Percentiles rank a stretch among this genome's conserved stretches.
phyloP scores from a whole-genome alignment of 2,329 filamentous ascomycete species.

The Ascocoryne sarcoides region DNA sequence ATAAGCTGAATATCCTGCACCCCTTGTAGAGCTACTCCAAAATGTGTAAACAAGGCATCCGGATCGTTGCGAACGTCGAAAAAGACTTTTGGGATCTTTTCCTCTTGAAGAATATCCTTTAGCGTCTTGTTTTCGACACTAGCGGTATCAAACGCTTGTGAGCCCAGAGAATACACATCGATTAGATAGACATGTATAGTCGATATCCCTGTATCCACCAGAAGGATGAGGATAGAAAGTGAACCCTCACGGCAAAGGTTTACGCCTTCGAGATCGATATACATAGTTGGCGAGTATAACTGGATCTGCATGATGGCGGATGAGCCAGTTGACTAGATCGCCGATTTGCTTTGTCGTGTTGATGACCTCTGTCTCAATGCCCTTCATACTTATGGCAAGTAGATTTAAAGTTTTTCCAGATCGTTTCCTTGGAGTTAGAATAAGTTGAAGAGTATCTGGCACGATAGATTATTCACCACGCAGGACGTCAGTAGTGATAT shows the following conservation, averaged over 20 bases:
- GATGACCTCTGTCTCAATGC: slow-evolving; percentile 21
- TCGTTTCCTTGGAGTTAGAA: too few species aligned
- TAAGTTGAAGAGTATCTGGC: too few species aligned
- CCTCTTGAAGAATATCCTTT: slow-evolving; percentile 25
- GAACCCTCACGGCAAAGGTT: slow-evolving; percentile 21
- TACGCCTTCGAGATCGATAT: slow-evolving; percentile 23
- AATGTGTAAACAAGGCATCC: slow-evolving; percentile 40
- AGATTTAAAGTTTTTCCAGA: slow-evolving; percentile 7
- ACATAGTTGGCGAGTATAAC: slow-evolving; percentile 15
- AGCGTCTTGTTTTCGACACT: slow-evolving; percentile 18
- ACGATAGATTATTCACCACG: too few species aligned
- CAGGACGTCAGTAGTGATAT: too few species aligned
- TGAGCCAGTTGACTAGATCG: slow-evolving; percentile 21
- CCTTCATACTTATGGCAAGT: slow-evolving; percentile 13
- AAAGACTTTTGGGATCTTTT: slow-evolving; percentile 27
- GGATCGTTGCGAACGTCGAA: slow-evolving; percentile 52
- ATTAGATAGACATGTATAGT: slow-evolving; percentile 21
- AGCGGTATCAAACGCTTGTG: slow-evolving; percentile 23
- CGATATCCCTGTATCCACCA: slow-evolving; percentile 34
- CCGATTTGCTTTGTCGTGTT: slow-evolving; percentile 19
- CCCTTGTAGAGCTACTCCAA: slow-evolving; percentile 3
- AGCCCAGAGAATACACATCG: slow-evolving; percentile 25
- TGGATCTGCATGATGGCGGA: slow-evolving; percentile 19
- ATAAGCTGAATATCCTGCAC: slow-evolving; percentile 9
- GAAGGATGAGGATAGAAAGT: slow-evolving; percentile 21